Evolutionary conservation across 768 basidiomycete genomes (phyloP), one percentile per base, ranked within the genome.

Genomic region (Auricularia cornea): DNA sequence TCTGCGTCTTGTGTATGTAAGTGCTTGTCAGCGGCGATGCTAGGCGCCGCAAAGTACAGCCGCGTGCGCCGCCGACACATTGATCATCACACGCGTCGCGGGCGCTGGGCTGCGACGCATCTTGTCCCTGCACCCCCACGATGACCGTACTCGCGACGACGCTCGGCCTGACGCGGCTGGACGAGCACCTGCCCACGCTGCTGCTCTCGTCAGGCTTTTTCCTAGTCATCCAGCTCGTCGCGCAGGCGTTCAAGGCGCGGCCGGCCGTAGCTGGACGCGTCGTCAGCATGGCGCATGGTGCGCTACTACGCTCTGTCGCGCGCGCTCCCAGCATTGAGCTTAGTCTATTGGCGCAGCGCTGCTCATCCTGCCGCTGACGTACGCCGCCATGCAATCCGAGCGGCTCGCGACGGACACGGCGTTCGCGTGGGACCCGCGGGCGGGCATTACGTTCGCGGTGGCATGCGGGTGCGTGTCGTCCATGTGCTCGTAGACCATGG

Each of bases 391-490:
- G 26, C 72, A 78, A 51, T 72, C 77, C 16, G 73, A 80, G 0
- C 79, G 74, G 18, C 76, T 88, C 20, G 71, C 74, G 30, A 68
- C 74, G n/a, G 87, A 94, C 72, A 83, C 83, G 33, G 87, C 85
- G 5, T 93, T 87, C 69, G 93, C 91, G 5, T 93, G 89, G 81
- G 82, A 89, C 66, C 77, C 81, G 1, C 65, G 71, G 10, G 79
- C 81, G 3, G 87, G 85, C 26, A 77, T 81, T 56, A 75, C 87
- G 2, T 77, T 84, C 67, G 89, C 88, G 28, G 80, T 96, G 59
- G 84, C 89, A 32, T 80, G 81, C 59, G 92, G 88, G 88, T 89
- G 63, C 67, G 78, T 75, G n/a, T 14, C 38, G 31, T 52, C 20
- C 33, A 3, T 30, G 63, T 35, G 44, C n/a, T 16, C 41, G 40